Percentiles rank a stretch among this genome's conserved stretches.
Conservation (phyloP, 2,329 filamentous ascomycete genomes). For the Aspergillus eucalypticola region DNA sequence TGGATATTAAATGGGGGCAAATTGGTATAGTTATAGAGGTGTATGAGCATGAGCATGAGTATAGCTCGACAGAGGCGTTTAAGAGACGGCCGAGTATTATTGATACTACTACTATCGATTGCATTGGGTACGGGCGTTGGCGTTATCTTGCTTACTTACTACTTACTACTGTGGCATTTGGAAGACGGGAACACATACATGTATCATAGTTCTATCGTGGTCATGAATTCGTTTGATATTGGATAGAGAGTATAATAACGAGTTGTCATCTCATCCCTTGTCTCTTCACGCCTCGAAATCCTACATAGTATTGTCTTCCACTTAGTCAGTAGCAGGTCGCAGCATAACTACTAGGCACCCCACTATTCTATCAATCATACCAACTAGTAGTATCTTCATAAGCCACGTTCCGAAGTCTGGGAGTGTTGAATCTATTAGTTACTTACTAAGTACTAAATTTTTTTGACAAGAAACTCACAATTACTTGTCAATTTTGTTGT, state of each 20-base stretch:
- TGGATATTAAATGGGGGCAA: constrained; percentile 39
- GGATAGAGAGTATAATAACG: neutral
- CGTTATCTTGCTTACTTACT: neutral
- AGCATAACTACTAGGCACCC: no score
- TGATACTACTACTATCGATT: neutral
- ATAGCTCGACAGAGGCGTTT: neutral
- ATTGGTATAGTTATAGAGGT: constrained; percentile 10
- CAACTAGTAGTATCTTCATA: no score
- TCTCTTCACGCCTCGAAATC: no score
- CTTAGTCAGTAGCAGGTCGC: no score
- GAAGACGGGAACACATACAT: neutral
- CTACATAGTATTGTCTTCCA: no score
- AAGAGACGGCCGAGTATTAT: neutral
- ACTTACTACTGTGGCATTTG: neutral
- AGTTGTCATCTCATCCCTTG: no score
- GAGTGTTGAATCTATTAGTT: no score
- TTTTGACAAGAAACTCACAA: no score
- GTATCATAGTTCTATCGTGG: constrained; percentile 4
- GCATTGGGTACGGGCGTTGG: constrained; percentile 17
- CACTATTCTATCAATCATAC: no score
- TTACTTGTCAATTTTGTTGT: no score
- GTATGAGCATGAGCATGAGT: neutral
- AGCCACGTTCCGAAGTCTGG: no score
- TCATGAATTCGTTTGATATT: neutral
- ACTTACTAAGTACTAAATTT: no score